These are phyloP conservation scores for Hanseniaspora clermontiae DNA, from an alignment of 805 yeast genomes.

Conservation along the genomic window DNA sequence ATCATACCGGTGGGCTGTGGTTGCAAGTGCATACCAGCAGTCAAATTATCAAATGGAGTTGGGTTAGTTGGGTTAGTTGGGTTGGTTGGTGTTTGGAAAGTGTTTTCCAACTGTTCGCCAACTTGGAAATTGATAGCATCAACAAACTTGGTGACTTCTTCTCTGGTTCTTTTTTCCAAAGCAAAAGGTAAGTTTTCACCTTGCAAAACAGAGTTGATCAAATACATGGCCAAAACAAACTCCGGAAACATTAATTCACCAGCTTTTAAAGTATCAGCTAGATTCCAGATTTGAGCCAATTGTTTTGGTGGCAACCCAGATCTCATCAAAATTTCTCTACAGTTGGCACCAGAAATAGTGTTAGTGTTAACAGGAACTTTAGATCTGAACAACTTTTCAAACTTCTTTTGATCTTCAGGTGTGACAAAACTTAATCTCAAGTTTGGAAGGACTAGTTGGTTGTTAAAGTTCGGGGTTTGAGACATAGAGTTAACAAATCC, in stretches of 20 bases:
- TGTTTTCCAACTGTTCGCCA: constrained; percentile 37
- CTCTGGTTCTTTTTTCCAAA: constrained; percentile 58
- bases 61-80: constrained; percentile 24
- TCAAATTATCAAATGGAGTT: constrained; percentile 34
- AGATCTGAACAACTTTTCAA: constrained; percentile 70
- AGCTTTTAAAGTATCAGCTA: constrained; percentile 77
- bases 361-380: constrained; percentile 48
- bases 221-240: constrained; percentile 80
- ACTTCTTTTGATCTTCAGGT: constrained; percentile 72
- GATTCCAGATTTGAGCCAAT: constrained; percentile 77
- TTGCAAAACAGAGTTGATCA: constrained; percentile 63
- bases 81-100: constrained; percentile 9
- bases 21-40: constrained; percentile 23
- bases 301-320: constrained; percentile 65
- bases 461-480: constrained; percentile 35
- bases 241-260: constrained; percentile 86
- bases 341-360: constrained; percentile 53
- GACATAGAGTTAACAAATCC: constrained; percentile 36
- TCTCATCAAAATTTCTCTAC: constrained; percentile 64
- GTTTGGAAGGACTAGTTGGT: constrained; percentile 51
- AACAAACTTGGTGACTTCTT: constrained; percentile 79
- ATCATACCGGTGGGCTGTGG: constrained; percentile 31
- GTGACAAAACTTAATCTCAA: constrained; percentile 77
- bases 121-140: constrained; percentile 75
- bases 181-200: constrained; percentile 67